phyloP scores from a whole-genome alignment of 2,329 filamentous ascomycete genomes.

The Nakataea oryzae region DNA sequence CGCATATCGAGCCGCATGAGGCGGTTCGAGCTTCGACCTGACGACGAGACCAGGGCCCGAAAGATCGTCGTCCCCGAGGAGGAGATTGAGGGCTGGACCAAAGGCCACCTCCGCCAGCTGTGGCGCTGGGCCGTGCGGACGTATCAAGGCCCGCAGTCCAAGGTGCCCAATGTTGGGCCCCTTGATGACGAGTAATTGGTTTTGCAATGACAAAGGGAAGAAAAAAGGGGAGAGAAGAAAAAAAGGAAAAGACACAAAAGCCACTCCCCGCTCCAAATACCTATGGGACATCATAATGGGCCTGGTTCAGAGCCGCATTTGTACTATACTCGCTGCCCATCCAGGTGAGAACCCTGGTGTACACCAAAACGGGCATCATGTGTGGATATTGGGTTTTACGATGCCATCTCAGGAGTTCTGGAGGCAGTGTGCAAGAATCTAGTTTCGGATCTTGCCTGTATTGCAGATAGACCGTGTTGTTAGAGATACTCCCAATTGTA shows the following conservation, averaged over 20 bases:
- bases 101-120: slow-evolving; percentile 43
- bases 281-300: background rate
- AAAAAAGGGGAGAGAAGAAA: background rate
- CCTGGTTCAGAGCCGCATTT: background rate
- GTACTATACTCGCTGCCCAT: background rate
- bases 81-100: slow-evolving; percentile 60
- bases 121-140: slow-evolving; percentile 38
- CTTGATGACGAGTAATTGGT: slow-evolving; percentile 8
- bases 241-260: background rate
- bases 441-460: background rate
- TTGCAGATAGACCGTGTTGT: background rate
- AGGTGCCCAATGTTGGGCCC: slow-evolving; percentile 16
- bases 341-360: background rate
- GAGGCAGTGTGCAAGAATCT: background rate
- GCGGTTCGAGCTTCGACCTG: slow-evolving; percentile 57
- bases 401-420: background rate
- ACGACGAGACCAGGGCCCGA: slow-evolving; percentile 58
- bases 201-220: no score
- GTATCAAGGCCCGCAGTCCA: slow-evolving; percentile 27
- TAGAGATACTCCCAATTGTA: background rate
- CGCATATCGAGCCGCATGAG: slow-evolving; percentile 73
- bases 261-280: background rate
- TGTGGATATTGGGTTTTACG: no score
- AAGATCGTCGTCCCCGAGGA: slow-evolving; percentile 54
- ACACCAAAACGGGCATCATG: background rate